Conservation (phyloP, 441 rosid species). For the Pelargonium citronellum region DNA sequence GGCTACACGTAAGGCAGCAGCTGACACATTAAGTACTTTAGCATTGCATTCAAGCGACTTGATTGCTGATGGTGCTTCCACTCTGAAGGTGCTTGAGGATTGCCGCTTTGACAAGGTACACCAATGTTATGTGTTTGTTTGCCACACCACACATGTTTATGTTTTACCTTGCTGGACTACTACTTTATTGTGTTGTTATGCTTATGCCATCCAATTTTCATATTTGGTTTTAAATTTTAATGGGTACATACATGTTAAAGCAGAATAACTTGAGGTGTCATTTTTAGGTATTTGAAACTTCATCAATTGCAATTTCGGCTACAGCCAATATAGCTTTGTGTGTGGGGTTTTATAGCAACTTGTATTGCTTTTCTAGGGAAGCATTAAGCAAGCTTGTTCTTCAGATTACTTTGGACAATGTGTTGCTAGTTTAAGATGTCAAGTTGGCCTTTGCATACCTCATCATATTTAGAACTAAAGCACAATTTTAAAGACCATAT, state of each 20-base stretch:
- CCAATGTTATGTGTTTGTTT: not conserved
- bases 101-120: constrained; percentile 93
- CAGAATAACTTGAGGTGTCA: not conserved
- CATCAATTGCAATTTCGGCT: not conserved
- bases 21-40: constrained; percentile 68
- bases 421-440: not conserved
- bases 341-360: not conserved
- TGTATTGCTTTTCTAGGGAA: not conserved
- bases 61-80: constrained; percentile 59
- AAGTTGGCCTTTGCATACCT: not conserved
- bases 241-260: not conserved
- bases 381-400: not conserved
- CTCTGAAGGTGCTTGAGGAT: constrained; percentile 60
- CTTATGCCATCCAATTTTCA: not conserved
- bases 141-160: not conserved
- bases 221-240: not conserved
- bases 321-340: not conserved
- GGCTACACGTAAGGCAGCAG: constrained; percentile 94
- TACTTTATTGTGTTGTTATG: not conserved
- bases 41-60: constrained; percentile 75
- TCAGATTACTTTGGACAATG: not conserved
- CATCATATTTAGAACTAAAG: not conserved
- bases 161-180: not conserved
- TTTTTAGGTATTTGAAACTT: not conserved
- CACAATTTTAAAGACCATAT: too few relatives aligned